Evolutionary conservation across 208 protist genomes (phyloP), one percentile per base, ranked within the genome.

Genomic region (Leishmania aethiopica): DNA sequence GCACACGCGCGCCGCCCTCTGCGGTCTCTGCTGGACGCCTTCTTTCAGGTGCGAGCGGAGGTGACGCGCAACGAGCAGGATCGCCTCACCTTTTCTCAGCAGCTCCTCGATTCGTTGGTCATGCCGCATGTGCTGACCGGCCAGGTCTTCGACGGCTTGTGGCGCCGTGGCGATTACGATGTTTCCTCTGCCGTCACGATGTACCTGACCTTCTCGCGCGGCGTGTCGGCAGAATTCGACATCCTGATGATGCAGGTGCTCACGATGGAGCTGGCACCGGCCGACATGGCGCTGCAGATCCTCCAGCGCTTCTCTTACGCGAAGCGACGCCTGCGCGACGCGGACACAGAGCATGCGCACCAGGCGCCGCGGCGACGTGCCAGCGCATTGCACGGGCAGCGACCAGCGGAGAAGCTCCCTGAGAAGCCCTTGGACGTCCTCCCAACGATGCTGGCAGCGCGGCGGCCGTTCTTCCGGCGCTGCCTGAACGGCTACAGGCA

Each of bases 61-160:
- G n/a, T 62, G 74, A 72, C 79, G 49, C 59, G 69, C 64, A n/a
- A 45, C 66, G 59, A 42, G 78, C 78, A 80, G 49, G 79, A 78
- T 53, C 64, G 78, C 3, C 78, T 80, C 60, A 69, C 69, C 64
- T 79, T 86, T 28, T 70, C 60, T n/a, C 86, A 93, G 35, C 78
- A 90, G 59, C 89, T 91, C 74, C 79, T 97, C 49, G 93, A 96
- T 78, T 59, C 89, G 3, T 84, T 92, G 45, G 86, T 96, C 64
- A 95, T 96, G 94, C 94, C 93, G 19, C 87, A 90, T 53, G 94
- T 96, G 76, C 77, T 97, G 47, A 59, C 85, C 0, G 80, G 86
- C 25, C 93, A 95, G 66, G 80, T 94, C 1, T 76, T 90, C 22
- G 79, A 87, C 37, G 91, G 91, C 0, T 67, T 94, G 55, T 96